These are phyloP conservation scores for Sanghuangporus sanghuang DNA, from an alignment of 1,284 basidiomycete genomes.

Conservation along the genomic window DNA sequence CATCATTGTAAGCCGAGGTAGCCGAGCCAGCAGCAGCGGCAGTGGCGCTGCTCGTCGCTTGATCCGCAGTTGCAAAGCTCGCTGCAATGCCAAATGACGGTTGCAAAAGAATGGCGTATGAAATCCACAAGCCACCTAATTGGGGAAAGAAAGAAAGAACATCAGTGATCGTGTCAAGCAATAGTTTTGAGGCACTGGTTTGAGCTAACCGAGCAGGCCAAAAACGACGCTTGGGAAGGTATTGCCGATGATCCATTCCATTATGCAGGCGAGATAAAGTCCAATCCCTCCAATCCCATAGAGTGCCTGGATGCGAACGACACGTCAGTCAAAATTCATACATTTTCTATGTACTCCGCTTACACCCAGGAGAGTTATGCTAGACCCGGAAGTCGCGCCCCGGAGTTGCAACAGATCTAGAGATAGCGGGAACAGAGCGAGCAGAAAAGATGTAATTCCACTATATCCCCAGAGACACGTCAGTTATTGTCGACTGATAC, in stretches of 20 bases:
- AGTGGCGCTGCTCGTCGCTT: conserved; percentile 13
- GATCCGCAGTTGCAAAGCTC: conserved; percentile 10
- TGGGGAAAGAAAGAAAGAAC: background rate
- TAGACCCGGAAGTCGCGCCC: background rate
- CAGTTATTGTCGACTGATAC: background rate
- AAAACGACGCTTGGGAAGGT: conserved; percentile 20
- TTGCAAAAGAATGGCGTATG: background rate
- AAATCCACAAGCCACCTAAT: background rate
- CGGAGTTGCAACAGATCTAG: background rate
- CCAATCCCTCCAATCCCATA: conserved; percentile 17
- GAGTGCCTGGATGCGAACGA: conserved; percentile 9
- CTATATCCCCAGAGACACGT: background rate
- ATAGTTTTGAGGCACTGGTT: background rate
- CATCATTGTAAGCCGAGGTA: conserved; percentile 15
- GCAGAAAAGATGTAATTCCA: background rate
- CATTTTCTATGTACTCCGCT: background rate
- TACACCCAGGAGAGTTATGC: background rate
- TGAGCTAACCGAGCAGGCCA: conserved; percentile 16
- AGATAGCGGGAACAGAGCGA: background rate
- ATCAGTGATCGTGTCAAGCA: background rate
- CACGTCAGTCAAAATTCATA: background rate
- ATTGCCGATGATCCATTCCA: conserved; percentile 19
- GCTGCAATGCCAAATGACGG: background rate
- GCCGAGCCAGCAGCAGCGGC: conserved; percentile 16
- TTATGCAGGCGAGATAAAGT: conserved; percentile 15